Conservation (phyloP, 306 rosid species). For the Alnus rubra region DNA sequence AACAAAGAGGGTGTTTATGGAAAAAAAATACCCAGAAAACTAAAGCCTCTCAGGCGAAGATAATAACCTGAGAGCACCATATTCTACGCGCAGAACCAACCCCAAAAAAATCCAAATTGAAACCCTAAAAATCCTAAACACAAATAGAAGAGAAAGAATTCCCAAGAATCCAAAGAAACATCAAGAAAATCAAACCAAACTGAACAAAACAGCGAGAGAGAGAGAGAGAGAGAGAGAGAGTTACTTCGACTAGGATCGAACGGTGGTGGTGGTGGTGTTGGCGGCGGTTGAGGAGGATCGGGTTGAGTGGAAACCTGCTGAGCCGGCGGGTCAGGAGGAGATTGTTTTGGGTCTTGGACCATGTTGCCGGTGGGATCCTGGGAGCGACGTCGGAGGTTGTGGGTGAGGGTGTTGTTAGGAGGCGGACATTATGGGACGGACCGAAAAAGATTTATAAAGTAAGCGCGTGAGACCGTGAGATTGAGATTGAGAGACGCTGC, state of each 20-base stretch:
- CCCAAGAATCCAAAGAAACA: neutral
- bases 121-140: constrained; percentile 4
- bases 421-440: neutral
- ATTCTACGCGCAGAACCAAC: neutral
- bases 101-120: neutral
- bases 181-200: neutral
- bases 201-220: neutral
- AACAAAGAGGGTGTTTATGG: neutral
- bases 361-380: neutral
- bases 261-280: constrained; percentile 27
- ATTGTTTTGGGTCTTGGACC: constrained; percentile 10
- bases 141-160: neutral
- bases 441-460: neutral
- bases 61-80: no score
- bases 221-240: neutral
- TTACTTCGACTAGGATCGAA: constrained; percentile 75
- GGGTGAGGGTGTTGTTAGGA: neutral
- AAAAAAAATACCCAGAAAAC: no score
- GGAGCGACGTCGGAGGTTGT: neutral
- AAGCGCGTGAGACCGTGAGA: neutral
- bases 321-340: constrained; percentile 20
- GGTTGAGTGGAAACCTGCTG: neutral
- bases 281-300: constrained; percentile 11
- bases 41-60: no score
- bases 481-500: neutral